A percentile compares a stretch with the other conserved stretches of the same genome.
These are phyloP conservation scores for Pecoramyces ruminantium DNA, from an alignment of 192 early-diverging fungal genomes.

Conservation along the genomic window DNA sequence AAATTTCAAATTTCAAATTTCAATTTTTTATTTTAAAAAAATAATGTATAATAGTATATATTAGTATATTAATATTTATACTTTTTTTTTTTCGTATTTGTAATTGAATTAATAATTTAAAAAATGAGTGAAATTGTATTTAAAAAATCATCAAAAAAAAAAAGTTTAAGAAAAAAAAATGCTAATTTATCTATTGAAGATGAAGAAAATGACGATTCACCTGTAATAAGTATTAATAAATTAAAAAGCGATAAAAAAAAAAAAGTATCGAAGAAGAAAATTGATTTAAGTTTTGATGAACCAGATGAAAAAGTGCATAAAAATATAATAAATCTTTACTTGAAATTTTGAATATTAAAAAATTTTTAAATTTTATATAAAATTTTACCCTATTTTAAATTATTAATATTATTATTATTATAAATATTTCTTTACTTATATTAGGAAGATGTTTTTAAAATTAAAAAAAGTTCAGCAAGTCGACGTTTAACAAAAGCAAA, in stretches of 20 bases:
- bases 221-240: not conserved
- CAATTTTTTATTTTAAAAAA: no score
- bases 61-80: no score
- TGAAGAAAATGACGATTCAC: not conserved
- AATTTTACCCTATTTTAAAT: no score
- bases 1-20: no score
- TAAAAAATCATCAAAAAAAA: not conserved
- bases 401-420: no score
- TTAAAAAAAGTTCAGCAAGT: conserved; percentile 14
- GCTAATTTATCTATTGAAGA: not conserved
- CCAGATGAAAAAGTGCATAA: not conserved
- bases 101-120: not conserved
- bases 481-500: conserved; percentile 11
- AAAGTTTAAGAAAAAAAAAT: not conserved
- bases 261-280: not conserved
- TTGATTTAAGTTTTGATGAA: not conserved
- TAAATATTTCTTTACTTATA: not conserved
- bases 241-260: not conserved
- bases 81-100: no score
- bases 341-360: no score
- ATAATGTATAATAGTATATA: no score
- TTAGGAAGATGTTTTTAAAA: not conserved
- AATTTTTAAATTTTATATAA: no score
- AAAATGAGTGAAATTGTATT: not conserved
- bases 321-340: no score